A percentile compares a stretch with the other conserved stretches of the same genome.
Conservation (phyloP, 1,139 yeast genomes). For the Geotrichum histeridarum region DNA sequence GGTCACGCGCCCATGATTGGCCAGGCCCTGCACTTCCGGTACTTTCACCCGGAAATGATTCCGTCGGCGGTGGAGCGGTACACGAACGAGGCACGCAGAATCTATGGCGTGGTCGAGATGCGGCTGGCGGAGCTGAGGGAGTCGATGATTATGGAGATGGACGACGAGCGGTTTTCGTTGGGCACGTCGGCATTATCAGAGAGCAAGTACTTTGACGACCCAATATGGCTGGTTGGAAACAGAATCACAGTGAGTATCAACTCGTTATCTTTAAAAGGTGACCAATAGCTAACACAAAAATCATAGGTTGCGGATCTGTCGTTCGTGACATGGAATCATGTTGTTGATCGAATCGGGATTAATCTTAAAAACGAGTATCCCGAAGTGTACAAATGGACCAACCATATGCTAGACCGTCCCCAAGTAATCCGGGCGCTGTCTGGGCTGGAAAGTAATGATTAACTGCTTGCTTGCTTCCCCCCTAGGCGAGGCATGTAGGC, state of each 20-base stretch:
- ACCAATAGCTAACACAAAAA: neutral
- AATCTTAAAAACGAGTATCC: constrained; percentile 69
- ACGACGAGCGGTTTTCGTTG: constrained; percentile 78
- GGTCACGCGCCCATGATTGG: constrained; percentile 99
- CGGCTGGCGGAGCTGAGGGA: constrained; percentile 91
- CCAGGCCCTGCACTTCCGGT: constrained; percentile 89
- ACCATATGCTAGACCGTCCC: constrained; percentile 37
- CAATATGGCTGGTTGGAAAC: constrained; percentile 94
- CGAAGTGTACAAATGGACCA: constrained; percentile 92
- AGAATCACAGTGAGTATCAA: constrained; percentile 49
- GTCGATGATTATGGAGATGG: constrained; percentile 83
- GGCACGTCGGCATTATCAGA: constrained; percentile 86
- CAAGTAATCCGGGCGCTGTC: constrained; percentile 36
- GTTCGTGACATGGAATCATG: constrained; percentile 96
- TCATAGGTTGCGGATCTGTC: constrained; percentile 70
- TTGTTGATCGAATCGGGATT: constrained; percentile 87
- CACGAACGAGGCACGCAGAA: constrained; percentile 88
- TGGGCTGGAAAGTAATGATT: constrained; percentile 29
- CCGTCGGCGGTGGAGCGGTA: constrained; percentile 88
- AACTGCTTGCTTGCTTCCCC: neutral
- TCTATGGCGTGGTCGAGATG: constrained; percentile 92
- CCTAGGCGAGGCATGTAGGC: neutral
- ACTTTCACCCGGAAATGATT: constrained; percentile 81
- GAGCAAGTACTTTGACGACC: constrained; percentile 82
- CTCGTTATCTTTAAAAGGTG: neutral